A percentile compares a stretch with the other conserved stretches of the same genome.
phyloP scores from a whole-genome alignment of 1,284 basidiomycete genomes.

The Moniliella sp. region DNA sequence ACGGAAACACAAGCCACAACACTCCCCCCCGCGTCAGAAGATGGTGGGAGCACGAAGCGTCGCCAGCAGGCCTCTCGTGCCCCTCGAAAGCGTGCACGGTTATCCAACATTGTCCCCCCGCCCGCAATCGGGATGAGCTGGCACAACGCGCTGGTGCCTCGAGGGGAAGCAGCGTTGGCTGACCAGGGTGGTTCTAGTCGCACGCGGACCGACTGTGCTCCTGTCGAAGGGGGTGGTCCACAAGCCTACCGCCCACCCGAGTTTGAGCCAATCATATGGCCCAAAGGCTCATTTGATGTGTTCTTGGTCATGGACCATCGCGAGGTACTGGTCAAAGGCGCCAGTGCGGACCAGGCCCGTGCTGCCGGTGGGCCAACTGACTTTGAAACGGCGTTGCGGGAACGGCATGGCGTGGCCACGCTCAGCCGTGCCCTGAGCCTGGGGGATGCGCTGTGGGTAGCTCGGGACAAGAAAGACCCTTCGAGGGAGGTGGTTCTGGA shows the following conservation, averaged over 20 bases:
- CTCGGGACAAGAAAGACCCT: conserved; percentile 28
- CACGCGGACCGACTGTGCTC: neutral
- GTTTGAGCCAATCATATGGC: conserved; percentile 35
- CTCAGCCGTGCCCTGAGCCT: conserved; percentile 38
- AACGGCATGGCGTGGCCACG: conserved; percentile 26
- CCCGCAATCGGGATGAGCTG: neutral
- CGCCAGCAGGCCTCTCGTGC: too few relatives aligned
- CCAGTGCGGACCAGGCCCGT: conserved; percentile 1
- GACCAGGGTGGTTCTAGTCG: neutral
- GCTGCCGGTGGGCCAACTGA: neutral
- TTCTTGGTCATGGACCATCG: conserved; percentile 41
- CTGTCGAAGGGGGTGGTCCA: neutral
- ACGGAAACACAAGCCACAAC: neutral
- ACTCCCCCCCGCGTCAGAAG: neutral
- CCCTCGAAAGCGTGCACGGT: too few relatives aligned
- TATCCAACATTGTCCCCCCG: neutral
- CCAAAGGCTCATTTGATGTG: conserved; percentile 39
- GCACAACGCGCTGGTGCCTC: neutral
- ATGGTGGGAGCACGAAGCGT: neutral
- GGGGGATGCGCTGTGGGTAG: conserved; percentile 44
- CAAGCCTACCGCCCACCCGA: conserved; percentile 11
- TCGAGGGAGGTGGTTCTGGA: conserved; percentile 40
- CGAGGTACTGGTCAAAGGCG: conserved; percentile 32
- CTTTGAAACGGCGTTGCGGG: conserved; percentile 7
- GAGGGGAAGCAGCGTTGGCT: neutral